phyloP scores from a whole-genome alignment of 805 yeast genomes.

The Wickerhamomyces xylosicus region DNA sequence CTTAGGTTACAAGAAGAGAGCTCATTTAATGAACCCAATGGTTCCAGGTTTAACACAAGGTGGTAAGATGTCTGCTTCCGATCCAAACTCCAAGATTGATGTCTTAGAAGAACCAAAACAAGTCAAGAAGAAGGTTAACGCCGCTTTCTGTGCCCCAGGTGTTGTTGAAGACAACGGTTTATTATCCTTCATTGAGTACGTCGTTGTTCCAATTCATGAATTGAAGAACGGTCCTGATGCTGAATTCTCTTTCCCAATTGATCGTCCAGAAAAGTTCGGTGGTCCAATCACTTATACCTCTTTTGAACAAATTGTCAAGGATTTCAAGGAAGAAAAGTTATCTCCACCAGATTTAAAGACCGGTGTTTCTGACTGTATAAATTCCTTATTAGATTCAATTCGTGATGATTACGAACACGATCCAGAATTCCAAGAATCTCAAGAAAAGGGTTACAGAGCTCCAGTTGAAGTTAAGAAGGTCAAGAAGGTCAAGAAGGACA shows the following conservation, averaged over 20 bases:
- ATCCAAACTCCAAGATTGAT: conserved; percentile 96
- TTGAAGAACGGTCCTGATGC: conserved; percentile 46
- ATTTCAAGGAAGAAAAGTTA: conserved; percentile 62
- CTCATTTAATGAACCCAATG: conserved; percentile 98
- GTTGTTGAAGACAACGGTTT: conserved; percentile 85
- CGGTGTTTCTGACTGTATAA: conserved; percentile 84
- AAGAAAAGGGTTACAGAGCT: conserved; percentile 76
- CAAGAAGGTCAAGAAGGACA: conserved; percentile 73
- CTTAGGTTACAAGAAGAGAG: conserved; percentile 93
- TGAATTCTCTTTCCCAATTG: conserved; percentile 56
- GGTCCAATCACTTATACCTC: conserved; percentile 74
- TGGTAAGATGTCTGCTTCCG: conserved; percentile 98
- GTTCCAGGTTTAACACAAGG: conserved; percentile 97
- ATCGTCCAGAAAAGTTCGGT: conserved; percentile 95
- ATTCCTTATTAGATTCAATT: conserved; percentile 73
- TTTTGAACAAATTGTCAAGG: conserved; percentile 59
- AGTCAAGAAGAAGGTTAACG: conserved; percentile 81
- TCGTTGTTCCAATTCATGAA: conserved; percentile 78
- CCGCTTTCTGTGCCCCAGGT: conserved; percentile 96
- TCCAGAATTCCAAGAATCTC: conserved; percentile 68
- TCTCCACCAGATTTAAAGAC: conserved; percentile 90
- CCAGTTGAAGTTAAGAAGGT: conserved; percentile 52
- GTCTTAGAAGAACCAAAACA: conserved; percentile 79
- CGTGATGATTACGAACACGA: conserved; percentile 53
- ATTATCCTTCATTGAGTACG: conserved; percentile 75